Evolutionary conservation across 805 yeast genomes (phyloP).

Genomic region (Candida hungchunana): DNA sequence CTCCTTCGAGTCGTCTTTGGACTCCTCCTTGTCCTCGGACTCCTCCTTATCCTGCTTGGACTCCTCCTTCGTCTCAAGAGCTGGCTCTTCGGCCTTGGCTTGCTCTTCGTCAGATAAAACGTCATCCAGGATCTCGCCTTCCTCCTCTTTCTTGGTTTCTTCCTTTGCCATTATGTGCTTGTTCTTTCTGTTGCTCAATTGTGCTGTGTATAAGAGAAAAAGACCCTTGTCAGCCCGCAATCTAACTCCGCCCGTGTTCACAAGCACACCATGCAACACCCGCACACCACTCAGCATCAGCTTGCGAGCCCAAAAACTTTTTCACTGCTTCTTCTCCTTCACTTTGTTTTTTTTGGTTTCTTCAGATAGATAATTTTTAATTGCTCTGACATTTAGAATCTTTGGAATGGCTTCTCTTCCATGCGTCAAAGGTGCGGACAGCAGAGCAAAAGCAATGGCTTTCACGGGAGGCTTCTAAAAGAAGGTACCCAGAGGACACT

Average conservation of each 20-base stretch:
- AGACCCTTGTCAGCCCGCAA: no score
- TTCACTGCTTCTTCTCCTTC: slow-evolving; percentile 1
- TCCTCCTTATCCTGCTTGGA: slow-evolving; percentile 4
- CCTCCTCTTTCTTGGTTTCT: slow-evolving; percentile 12
- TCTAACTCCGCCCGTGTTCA: neutral
- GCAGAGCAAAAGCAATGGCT: slow-evolving; percentile 40
- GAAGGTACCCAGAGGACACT: no score
- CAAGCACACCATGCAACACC: slow-evolving; percentile 1
- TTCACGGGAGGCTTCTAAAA: no score
- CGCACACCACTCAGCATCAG: neutral
- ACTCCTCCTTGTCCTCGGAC: slow-evolving; percentile 4
- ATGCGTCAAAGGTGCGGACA: slow-evolving; percentile 44
- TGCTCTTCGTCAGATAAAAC: slow-evolving; percentile 17
- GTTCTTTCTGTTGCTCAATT: neutral
- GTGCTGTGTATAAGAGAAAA: no score
- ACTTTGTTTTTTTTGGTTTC: slow-evolving; percentile 16
- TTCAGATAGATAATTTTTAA: slow-evolving; percentile 27
- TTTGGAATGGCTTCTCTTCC: slow-evolving; percentile 28
- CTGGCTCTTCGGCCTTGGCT: neutral
- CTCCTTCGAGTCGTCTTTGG: slow-evolving; percentile 3
- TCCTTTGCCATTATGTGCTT: slow-evolving; percentile 11
- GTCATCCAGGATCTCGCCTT: slow-evolving; percentile 17
- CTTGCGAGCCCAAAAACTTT: slow-evolving; percentile 7
- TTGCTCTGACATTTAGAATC: slow-evolving; percentile 40
- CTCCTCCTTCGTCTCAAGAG: slow-evolving; percentile 2